phyloP scores from a whole-genome alignment of 2,329 filamentous ascomycete genomes.

The Colletotrichum graminicola region DNA sequence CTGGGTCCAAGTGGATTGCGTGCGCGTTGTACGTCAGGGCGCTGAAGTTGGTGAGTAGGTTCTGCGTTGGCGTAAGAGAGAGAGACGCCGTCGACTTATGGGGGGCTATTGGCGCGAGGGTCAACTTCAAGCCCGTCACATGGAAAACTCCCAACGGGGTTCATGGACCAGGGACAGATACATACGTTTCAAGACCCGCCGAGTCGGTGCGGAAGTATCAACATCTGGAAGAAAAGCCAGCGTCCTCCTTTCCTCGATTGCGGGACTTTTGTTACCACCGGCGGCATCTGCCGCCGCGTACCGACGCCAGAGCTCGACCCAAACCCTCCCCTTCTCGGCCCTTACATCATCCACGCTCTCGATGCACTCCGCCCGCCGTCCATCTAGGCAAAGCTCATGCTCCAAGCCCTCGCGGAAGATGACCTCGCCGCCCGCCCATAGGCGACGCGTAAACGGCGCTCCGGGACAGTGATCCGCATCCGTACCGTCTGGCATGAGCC shows the following conservation, averaged over 20 bases:
- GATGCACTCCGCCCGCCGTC: slow-evolving; percentile 55
- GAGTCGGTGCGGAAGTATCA: slow-evolving; percentile 39
- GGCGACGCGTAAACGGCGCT: slow-evolving; percentile 76
- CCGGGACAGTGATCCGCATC: slow-evolving; percentile 84
- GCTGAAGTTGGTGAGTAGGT: slow-evolving; percentile 89
- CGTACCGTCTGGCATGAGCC: slow-evolving; percentile 84
- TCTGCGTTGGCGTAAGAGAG: slow-evolving; percentile 73
- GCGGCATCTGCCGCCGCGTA: slow-evolving; percentile 51
- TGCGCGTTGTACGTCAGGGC: slow-evolving; percentile 95
- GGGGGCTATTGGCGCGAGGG: slow-evolving; percentile 47
- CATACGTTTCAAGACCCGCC: slow-evolving; percentile 48
- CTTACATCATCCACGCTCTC: slow-evolving; percentile 59
- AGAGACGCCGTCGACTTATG: slow-evolving; percentile 51
- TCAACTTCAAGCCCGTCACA: neutral
- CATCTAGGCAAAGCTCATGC: slow-evolving; percentile 53
- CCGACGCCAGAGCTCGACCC: slow-evolving; percentile 63
- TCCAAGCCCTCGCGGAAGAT: slow-evolving; percentile 58
- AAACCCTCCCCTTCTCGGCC: slow-evolving; percentile 55
- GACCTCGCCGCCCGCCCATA: slow-evolving; percentile 90
- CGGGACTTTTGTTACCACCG: slow-evolving; percentile 41
- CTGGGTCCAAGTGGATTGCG: slow-evolving; percentile 84
- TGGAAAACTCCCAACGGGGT: neutral
- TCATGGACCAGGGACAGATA: neutral
- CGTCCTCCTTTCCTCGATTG: slow-evolving; percentile 62
- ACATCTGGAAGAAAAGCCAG: slow-evolving; percentile 64